Base-by-base conservation (phyloP, 805 yeast species). In the Deakozyma indianensis region DNA sequence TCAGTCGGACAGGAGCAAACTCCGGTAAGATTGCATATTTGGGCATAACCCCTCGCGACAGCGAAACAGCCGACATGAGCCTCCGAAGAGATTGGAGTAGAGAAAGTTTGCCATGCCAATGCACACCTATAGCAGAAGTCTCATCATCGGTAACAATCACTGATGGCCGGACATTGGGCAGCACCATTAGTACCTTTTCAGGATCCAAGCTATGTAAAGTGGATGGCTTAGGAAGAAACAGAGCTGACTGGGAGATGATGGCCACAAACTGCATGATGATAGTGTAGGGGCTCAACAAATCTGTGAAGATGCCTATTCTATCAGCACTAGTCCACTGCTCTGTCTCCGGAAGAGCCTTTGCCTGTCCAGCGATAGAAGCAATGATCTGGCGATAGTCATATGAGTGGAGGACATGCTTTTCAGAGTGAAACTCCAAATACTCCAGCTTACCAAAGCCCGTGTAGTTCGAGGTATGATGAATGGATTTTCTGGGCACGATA, bases 301-400 rank as follows among this genome's bases (percentile, higher is more conserved):
- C 51, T 5, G 61, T 56, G 35, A 60, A 57, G 23, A 60, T 47
- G 21, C 59, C 53, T 2, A 65, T 61, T 2, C 48, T 48, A 45
- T 65, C 69, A 9, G 47, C 22, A 2, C 48, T 18, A 0, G 23
- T 47, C 61, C 64, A 57, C 32, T 54, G 57, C 41, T 59, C 55
- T 15, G 55, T 53, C 14, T 49, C 46, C 1, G 64, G 65, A 20
- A 64, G 50, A 1, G 56, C 56, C 21, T 59, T 55, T 43, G 64
- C 45, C 48, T 65, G 68, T 4, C 64, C 57, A 1, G 67, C 67
- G 7, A 65, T 50, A 1, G 67, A 59, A 1, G 61, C 50, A 4
- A 64, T 64, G 16, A 65, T 48, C 32, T 55, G 53, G 28, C 46
- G 44, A 35, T 54, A 51, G n/a, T 52, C 27, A 45, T 53, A 50